phyloP scores from a whole-genome alignment of 2,329 filamentous ascomycete species.

The Cladophialophora psammophila region DNA sequence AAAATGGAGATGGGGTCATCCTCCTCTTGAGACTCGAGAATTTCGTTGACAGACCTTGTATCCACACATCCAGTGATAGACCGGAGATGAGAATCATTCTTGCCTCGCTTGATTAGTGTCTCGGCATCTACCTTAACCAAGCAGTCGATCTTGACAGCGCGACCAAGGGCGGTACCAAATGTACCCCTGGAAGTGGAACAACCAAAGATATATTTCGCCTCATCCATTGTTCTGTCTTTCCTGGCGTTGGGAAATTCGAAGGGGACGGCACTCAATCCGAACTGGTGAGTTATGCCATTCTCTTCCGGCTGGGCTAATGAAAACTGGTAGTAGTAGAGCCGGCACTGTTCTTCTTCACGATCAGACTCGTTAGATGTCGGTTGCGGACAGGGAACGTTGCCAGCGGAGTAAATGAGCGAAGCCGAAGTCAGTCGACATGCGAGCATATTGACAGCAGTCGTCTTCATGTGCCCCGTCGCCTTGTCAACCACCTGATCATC shows the following conservation, averaged over 20 bases:
- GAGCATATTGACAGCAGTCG: slow-evolving; percentile 66
- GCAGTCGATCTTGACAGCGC: slow-evolving; percentile 71
- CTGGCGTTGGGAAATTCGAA: slow-evolving; percentile 73
- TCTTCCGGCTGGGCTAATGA: slow-evolving; percentile 34
- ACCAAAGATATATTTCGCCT: slow-evolving; percentile 70
- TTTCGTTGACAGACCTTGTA: slow-evolving; percentile 59
- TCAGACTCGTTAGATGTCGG: slow-evolving; percentile 47
- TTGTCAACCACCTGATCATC: slow-evolving; percentile 55
- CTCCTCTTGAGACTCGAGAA: slow-evolving; percentile 55
- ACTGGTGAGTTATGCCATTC: slow-evolving; percentile 64
- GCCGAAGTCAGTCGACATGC: slow-evolving; percentile 72
- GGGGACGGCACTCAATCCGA: slow-evolving; percentile 68
- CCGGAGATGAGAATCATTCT: slow-evolving; percentile 53
- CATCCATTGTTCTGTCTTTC: slow-evolving; percentile 62
- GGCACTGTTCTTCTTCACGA: slow-evolving; percentile 69
- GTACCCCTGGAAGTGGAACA: slow-evolving; percentile 66
- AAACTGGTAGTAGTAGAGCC: slow-evolving; percentile 74
- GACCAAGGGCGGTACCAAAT: slow-evolving; percentile 67
- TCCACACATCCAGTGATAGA: slow-evolving; percentile 69
- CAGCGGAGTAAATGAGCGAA: slow-evolving; percentile 69
- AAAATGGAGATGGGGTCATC: slow-evolving; percentile 69
- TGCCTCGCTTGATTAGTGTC: slow-evolving; percentile 62
- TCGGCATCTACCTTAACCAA: slow-evolving; percentile 68
- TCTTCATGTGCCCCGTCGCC: slow-evolving; percentile 42
- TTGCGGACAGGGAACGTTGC: slow-evolving; percentile 66